These are phyloP conservation scores for Arthrinium puccinioides DNA, from an alignment of 2,329 filamentous ascomycete genomes.

Conservation along the genomic window DNA sequence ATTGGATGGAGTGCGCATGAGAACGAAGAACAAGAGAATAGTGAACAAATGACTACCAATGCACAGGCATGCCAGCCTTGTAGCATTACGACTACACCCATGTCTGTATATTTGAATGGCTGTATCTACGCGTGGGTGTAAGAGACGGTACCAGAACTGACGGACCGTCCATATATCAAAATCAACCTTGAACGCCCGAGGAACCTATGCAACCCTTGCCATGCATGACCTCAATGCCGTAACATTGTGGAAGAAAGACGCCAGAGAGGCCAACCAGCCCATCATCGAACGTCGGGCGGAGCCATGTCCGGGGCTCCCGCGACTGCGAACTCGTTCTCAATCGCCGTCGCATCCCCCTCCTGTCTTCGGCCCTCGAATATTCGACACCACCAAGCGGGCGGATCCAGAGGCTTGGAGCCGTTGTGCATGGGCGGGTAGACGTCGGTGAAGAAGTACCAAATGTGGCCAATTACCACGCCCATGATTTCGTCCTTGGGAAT, in stretches of 20 bases:
- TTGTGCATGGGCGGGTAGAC: conserved; percentile 90
- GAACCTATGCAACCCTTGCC: conserved; percentile 2
- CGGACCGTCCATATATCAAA: too few species aligned
- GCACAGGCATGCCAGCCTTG: too few species aligned
- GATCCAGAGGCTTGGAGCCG: conserved; percentile 78
- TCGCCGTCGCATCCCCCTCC: conserved; percentile 42
- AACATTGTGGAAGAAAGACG: background rate
- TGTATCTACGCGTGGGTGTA: too few species aligned
- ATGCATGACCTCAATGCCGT: too few species aligned
- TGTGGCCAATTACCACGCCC: conserved; percentile 87
- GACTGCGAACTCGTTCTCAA: conserved; percentile 57
- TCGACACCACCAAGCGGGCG: conserved; percentile 82
- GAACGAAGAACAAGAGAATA: too few species aligned
- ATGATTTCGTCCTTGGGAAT: conserved; percentile 95
- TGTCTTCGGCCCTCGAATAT: conserved; percentile 61
- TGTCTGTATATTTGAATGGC: too few species aligned
- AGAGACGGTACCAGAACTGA: too few species aligned
- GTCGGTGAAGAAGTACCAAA: conserved; percentile 98
- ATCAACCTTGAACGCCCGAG: conserved; percentile 2
- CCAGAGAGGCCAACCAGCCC: background rate
- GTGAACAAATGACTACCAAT: too few species aligned
- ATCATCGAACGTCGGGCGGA: conserved; percentile 35
- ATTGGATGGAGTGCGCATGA: too few species aligned
- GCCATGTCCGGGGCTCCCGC: conserved; percentile 50
- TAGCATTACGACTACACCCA: too few species aligned